Base-by-base conservation (phyloP, 1,284 basidiomycete genomes). In the Afroboletus lepidellus region DNA sequence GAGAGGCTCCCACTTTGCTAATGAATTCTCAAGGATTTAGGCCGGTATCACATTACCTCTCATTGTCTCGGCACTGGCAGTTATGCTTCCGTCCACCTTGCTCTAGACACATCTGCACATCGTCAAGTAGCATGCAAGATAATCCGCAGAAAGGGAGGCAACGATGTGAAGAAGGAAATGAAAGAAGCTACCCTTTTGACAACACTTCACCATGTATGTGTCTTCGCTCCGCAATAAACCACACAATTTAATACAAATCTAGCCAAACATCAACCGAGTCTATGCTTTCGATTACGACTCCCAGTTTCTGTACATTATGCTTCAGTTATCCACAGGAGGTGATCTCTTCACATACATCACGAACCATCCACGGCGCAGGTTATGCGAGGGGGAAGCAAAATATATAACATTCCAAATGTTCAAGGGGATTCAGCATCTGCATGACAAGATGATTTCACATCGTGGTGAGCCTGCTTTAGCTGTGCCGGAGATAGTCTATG, bases 291-390 rank as follows among this genome's bases (percentile, higher is more conserved):
- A 83, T 56, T 73, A 85, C 46, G 75, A 83, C 54, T 75, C 81
- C 2, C 76, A 77, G 53, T 84, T 86, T 64, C 74, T 89, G 81
- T 86, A 93, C 68, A 85, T 94, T 46, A 90, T 94, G 65, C 79
- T 94, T 38, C 84, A 93, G 63, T 76, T 94, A 7, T 91, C 88
- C 57, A 90, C 90, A 0, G 92, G 92, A 6, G 91, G 92, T 18
- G 92, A 94, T 65, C 77, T 94, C 13, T 93, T 92, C 69, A 87
- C 87, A 1, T 93, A 92, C 66, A 84, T 92, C 55, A 81, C 81
- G n/a, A 82, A 77, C 53, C 77, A 81, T 53, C 72, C 76, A 36
- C 73, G 72, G 23, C 69, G 69, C 56, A 77, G 74, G 48, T 72
- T 94, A 21, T 80, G 80, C 55, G 90, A 93, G 69, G 83, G 83